phyloP scores from a whole-genome alignment of 2,329 filamentous ascomycete species.

The Berkeleyomyces basicola region DNA sequence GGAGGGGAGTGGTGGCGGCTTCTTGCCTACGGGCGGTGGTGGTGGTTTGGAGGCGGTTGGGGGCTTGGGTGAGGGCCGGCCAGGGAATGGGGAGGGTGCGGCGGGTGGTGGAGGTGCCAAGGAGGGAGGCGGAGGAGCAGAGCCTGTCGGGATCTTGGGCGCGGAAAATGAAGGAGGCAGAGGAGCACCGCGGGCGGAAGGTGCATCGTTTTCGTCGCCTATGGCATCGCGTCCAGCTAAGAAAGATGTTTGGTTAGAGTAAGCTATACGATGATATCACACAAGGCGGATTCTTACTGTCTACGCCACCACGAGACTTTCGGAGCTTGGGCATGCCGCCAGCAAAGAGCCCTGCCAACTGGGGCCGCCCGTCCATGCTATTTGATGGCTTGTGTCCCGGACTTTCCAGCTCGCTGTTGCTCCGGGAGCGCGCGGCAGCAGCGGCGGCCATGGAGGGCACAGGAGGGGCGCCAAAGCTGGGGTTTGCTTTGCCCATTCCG shows the following conservation, averaged over 20 bases:
- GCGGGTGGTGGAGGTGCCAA: conserved; percentile 48
- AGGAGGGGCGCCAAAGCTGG: conserved; percentile 60
- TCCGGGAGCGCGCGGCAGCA: conserved; percentile 49
- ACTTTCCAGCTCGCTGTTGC: conserved; percentile 61
- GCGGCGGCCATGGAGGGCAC: conserved; percentile 42
- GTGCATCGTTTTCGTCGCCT: background rate
- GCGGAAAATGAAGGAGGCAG: conserved; percentile 36
- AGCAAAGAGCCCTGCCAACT: conserved; percentile 75
- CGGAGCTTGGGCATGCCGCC: conserved; percentile 91
- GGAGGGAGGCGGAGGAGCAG: conserved; percentile 25
- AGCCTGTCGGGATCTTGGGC: conserved; percentile 41
- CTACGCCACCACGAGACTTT: conserved; percentile 65
- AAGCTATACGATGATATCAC: background rate
- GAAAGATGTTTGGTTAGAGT: background rate
- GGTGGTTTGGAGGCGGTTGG: conserved; percentile 48
- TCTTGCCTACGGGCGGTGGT: conserved; percentile 64
- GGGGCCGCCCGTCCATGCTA: conserved; percentile 47
- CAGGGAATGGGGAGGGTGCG: conserved; percentile 39
- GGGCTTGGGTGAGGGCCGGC: conserved; percentile 24
- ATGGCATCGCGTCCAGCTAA: conserved; percentile 11
- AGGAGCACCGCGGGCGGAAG: conserved; percentile 20
- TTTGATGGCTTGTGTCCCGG: conserved; percentile 18
- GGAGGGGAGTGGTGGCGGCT: conserved; percentile 44
- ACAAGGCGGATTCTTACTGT: conserved; percentile 28
- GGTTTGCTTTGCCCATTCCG: conserved; percentile 26